A percentile compares a stretch with the other conserved stretches of the same genome.
Conservation (phyloP, 768 basidiomycete genomes). For the Hericium coralloides region DNA sequence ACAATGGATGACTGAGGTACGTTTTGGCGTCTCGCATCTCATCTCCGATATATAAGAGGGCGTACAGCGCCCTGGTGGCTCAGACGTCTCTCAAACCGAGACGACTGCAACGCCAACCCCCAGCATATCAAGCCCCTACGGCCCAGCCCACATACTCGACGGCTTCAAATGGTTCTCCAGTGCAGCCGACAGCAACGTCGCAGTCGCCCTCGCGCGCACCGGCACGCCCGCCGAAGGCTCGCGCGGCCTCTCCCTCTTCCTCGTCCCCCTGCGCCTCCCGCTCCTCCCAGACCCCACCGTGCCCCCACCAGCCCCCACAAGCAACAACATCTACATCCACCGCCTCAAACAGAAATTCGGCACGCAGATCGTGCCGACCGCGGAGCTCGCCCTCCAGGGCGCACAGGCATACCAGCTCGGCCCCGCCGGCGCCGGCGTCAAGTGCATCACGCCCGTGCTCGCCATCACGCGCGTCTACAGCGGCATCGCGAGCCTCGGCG, state of each 20-base stretch:
- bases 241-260: conserved; percentile 62
- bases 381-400: conserved; percentile 55
- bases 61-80: conserved; percentile 59
- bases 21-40: conserved; percentile 2
- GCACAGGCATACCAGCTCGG: conserved; percentile 61
- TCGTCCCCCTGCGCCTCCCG: conserved; percentile 53
- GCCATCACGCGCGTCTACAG: conserved; percentile 74
- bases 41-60: neutral
- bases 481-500: conserved; percentile 44
- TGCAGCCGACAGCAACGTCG: conserved; percentile 67
- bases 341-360: conserved; percentile 75
- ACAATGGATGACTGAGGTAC: conserved; percentile 80
- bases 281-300: conserved; percentile 34
- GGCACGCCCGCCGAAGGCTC: conserved; percentile 48
- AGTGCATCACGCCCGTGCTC: conserved; percentile 58
- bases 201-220: conserved; percentile 68
- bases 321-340: conserved; percentile 63
- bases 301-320: conserved; percentile 35
- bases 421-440: conserved; percentile 47
- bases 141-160: conserved; percentile 47
- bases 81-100: conserved; percentile 68
- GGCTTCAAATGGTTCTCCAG: conserved; percentile 85
- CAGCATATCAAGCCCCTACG: conserved; percentile 26
- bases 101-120: conserved; percentile 41
- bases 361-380: conserved; percentile 66